Evolutionary conservation across 768 basidiomycete genomes (phyloP).

Genomic region (Ramaria rubella): DNA sequence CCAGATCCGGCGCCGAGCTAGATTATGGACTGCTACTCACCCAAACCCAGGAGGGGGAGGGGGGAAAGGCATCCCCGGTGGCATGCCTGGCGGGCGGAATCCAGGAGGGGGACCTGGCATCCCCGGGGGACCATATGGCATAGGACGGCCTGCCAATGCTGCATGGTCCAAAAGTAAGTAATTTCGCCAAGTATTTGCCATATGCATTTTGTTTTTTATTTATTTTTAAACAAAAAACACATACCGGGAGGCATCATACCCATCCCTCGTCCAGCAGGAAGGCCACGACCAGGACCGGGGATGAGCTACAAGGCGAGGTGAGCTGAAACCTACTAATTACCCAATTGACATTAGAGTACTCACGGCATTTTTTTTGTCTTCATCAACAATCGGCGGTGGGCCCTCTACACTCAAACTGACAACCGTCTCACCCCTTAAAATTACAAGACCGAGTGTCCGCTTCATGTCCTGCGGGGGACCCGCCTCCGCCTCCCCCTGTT

Average conservation of each 20-base stretch:
- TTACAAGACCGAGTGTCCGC: constrained; percentile 91
- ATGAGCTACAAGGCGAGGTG: constrained; percentile 49
- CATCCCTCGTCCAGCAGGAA: constrained; percentile 96
- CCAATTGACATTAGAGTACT: constrained; percentile 18
- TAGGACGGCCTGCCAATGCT: constrained; percentile 60
- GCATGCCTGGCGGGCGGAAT: constrained; percentile 79
- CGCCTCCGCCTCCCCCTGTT: constrained; percentile 65
- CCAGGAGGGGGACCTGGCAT: constrained; percentile 83
- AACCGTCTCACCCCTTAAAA: constrained; percentile 92
- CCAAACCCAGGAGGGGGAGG: constrained; percentile 76
- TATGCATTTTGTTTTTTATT: neutral
- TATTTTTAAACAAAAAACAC: constrained; percentile 34
- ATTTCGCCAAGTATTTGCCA: too few relatives aligned
- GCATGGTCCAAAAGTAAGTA: constrained; percentile 59
- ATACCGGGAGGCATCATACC: constrained; percentile 86
- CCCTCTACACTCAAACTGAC: constrained; percentile 94
- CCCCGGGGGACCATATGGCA: constrained; percentile 59
- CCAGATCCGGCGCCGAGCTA: neutral
- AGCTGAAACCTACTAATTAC: constrained; percentile 14
- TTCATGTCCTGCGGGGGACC: constrained; percentile 90
- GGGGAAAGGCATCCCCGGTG: constrained; percentile 71
- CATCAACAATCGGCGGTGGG: constrained; percentile 85
- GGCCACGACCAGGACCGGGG: constrained; percentile 86
- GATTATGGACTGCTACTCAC: constrained; percentile 39
- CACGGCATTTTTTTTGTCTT: constrained; percentile 80